Base-by-base conservation (phyloP, 2,329 filamentous ascomycete species). In the Pezicula radicicola region DNA sequence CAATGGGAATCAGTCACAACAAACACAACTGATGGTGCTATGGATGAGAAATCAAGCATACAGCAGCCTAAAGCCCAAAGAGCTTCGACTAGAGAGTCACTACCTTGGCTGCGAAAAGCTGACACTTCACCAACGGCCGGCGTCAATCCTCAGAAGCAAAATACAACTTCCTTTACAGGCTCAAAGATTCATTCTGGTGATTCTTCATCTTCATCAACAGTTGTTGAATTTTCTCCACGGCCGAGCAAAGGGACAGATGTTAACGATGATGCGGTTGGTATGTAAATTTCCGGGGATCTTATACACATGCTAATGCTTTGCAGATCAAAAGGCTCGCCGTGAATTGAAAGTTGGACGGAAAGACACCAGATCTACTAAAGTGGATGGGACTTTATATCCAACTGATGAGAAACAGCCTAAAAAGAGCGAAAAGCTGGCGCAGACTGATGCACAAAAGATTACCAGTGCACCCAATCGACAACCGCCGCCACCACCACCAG, bases 41-140 rank as follows among this genome's bases (percentile, higher is more conserved):
- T 12, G 4, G 42, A 45, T n/a, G 9, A 12, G 25, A 41, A 39
- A 16, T 10, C 19, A 48, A 30, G 35, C 52, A 27, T 18, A 46
- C 8, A 30, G 7, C 28, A 9, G 28, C 4, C 28, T 3, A 39
- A n/a, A 43, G 2, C 25, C 43, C 25, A 35, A 39, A 53, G 28
- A 37, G 21, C 54, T 10, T n/a, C 53, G 6, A 47, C 48, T 1
- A 65, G 52, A 44, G 58, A 56, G 28, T 54, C 60, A 21, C 52
- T 63, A 41, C 63, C 59, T 27, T 65, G 63, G 63, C 54, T 66
- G 36, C 56, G 58, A 16, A 63, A 58, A 45, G 41, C 45, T 7
- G 53, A 55, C 28, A 16, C 48, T 10, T 52, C 53, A 44, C 48
- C 49, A 8, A 16, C 12, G 2, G 4, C 42, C 42, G 27, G 27